Conservation (phyloP, 225 moss, liverwort and hornwort species). For the Physcomitrellopsis africana region DNA sequence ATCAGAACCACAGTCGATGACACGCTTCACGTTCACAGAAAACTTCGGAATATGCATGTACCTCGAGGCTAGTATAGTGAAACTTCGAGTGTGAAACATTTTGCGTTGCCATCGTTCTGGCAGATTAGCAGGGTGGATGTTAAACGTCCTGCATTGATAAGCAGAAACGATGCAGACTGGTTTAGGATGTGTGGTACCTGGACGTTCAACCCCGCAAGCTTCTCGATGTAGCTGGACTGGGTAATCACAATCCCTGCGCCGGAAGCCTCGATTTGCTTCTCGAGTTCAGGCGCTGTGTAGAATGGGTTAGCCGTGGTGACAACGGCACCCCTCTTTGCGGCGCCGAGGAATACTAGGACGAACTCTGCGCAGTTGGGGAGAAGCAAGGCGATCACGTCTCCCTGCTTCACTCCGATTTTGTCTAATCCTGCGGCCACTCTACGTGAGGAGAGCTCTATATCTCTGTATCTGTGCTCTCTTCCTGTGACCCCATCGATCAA, state of each 20-base stretch:
- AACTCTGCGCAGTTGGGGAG: conserved; percentile 64
- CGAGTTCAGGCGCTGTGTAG: conserved; percentile 58
- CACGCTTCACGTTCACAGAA: not conserved
- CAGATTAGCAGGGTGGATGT: too few relatives aligned
- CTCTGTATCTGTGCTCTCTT: conserved; percentile 40
- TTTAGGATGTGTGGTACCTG: conserved; percentile 26
- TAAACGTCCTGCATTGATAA: not conserved
- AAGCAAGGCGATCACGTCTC: conserved; percentile 59
- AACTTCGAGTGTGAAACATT: too few relatives aligned
- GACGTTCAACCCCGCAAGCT: conserved; percentile 45
- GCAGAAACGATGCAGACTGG: not conserved
- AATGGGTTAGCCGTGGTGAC: conserved; percentile 69
- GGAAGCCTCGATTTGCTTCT: conserved; percentile 54
- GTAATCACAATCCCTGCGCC: conserved; percentile 57
- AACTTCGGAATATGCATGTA: not conserved
- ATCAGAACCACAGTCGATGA: too few relatives aligned
- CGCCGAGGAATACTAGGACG: conserved; percentile 55
- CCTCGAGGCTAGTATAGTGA: not conserved
- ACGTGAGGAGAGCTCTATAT: conserved; percentile 44
- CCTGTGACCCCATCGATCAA: conserved; percentile 61
- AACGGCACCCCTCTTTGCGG: conserved; percentile 52
- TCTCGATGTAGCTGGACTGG: conserved; percentile 57
- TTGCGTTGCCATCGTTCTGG: too few relatives aligned
- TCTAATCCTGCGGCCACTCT: conserved; percentile 59
- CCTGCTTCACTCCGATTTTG: conserved; percentile 49